Conservation (phyloP, 176 grass and related monocot species). For the Otatea glauca region DNA sequence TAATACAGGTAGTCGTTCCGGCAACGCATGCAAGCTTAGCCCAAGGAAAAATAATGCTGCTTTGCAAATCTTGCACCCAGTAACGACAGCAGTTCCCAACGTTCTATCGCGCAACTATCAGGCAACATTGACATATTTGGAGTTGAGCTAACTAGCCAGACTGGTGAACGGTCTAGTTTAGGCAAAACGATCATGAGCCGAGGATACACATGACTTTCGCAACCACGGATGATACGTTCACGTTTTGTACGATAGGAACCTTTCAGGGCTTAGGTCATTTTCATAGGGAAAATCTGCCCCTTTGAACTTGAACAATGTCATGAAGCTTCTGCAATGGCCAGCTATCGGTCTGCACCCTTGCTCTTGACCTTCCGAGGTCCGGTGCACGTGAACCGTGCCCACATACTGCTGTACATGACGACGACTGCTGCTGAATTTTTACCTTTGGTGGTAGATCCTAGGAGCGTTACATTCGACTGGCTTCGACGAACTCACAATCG, state of each 20-base stretch:
- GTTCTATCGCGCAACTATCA: background rate
- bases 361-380: background rate
- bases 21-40: background rate
- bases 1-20: background rate
- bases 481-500: background rate
- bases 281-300: background rate
- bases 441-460: background rate
- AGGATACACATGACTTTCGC: background rate
- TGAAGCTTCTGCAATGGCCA: background rate
- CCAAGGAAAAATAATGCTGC: background rate
- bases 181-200: background rate
- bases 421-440: background rate
- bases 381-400: background rate
- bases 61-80: background rate
- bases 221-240: background rate
- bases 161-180: background rate
- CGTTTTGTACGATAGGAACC: background rate
- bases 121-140: background rate
- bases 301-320: background rate
- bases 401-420: background rate
- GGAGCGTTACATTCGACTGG: background rate
- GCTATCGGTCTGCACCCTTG: background rate
- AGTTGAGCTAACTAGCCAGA: background rate
- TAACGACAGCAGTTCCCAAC: background rate
- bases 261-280: background rate